Conservation (phyloP, 148 eudicot species). For the Dysphania ambrosioides region DNA sequence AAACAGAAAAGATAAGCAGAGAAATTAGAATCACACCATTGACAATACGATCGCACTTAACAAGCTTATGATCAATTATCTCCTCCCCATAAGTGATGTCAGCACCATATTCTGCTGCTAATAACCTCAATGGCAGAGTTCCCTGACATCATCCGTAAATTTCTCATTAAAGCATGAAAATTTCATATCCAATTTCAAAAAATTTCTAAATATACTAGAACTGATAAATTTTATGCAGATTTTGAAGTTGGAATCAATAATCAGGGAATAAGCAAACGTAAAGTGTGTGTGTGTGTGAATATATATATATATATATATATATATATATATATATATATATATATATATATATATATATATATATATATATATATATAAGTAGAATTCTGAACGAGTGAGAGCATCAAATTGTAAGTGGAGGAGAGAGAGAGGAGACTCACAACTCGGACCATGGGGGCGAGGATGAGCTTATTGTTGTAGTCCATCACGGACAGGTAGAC, state of each 20-base stretch:
- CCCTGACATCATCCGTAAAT: constrained; percentile 39
- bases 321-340: no score
- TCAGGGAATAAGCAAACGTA: not conserved
- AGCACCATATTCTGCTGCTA: constrained; percentile 82
- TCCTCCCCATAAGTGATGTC: constrained; percentile 88
- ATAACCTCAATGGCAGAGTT: constrained; percentile 71
- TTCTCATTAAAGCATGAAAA: not conserved
- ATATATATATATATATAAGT: no score
- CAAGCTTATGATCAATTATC: constrained; percentile 81
- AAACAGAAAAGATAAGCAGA: not conserved
- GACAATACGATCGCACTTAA: constrained; percentile 67
- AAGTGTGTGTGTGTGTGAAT: no score
- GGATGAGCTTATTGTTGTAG: constrained; percentile 64
- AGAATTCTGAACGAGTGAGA: not conserved
- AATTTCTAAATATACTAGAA: not conserved
- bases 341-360: no score
- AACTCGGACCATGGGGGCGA: constrained; percentile 91
- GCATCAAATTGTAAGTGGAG: not conserved
- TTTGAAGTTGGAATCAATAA: not conserved
- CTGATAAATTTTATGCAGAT: not conserved
- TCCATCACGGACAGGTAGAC: no score
- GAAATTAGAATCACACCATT: constrained; percentile 40
- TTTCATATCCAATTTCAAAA: not conserved
- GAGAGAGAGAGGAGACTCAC: constrained; percentile 37
- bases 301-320: no score